A percentile compares a stretch with the other conserved stretches of the same genome.
Evolutionary conservation across 192 early-diverging fungal species (phyloP).

Genomic region (Umbelopsis ramanniana): DNA sequence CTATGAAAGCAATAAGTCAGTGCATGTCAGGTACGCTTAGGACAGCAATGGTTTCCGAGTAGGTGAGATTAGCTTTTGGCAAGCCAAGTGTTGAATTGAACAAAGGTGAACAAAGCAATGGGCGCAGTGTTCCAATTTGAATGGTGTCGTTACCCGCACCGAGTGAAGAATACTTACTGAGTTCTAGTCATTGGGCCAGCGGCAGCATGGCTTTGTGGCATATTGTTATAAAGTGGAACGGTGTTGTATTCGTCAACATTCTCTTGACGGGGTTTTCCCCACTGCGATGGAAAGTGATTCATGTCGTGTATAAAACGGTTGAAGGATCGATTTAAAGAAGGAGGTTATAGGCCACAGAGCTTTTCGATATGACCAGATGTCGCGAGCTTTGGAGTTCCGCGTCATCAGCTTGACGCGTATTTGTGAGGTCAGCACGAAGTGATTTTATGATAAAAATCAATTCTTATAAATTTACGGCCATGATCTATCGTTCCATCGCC

Average conservation of each 20-base stretch:
- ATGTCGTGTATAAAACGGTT: constrained; percentile 40
- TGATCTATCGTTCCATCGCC: no score
- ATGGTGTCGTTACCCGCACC: no score
- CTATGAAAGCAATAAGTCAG: constrained; percentile 39
- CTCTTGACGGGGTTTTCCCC: constrained; percentile 74
- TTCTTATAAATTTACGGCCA: no score
- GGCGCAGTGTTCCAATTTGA: not conserved
- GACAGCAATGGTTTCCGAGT: not conserved
- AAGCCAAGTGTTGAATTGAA: not conserved
- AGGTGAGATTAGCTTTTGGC: not conserved
- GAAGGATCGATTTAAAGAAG: not conserved
- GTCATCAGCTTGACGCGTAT: constrained; percentile 10
- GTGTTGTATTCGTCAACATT: constrained; percentile 58
- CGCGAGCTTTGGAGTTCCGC: constrained; percentile 10
- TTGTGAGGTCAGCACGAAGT: not conserved
- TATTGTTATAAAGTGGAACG: constrained; percentile 54
- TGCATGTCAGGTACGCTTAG: constrained; percentile 6
- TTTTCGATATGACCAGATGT: not conserved
- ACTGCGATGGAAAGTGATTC: constrained; percentile 79
- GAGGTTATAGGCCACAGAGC: not conserved
- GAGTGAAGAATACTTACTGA: constrained; percentile 47
- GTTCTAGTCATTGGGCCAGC: constrained; percentile 60
- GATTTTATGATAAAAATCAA: not conserved
- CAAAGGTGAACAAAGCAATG: not conserved
- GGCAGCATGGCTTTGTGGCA: constrained; percentile 52